phyloP scores from a whole-genome alignment of 2,329 filamentous ascomycete species.

The Talaromyces rugulosus region DNA sequence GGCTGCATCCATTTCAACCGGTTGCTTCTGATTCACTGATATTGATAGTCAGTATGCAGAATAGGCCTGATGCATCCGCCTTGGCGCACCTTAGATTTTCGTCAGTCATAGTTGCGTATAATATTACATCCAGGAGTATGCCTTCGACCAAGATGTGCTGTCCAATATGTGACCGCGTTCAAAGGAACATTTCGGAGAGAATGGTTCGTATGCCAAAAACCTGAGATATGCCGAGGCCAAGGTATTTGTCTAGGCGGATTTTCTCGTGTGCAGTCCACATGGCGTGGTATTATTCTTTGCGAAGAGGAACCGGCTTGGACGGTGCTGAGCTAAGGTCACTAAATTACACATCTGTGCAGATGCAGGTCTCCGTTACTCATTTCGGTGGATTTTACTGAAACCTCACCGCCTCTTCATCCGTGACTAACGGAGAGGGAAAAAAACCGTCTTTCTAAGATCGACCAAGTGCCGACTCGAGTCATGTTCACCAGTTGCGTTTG shows the following conservation, averaged over 20 bases:
- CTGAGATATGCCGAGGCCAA: background rate
- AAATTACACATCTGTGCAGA: slow-evolving; percentile 6
- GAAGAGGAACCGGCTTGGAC: background rate
- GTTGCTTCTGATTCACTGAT: background rate
- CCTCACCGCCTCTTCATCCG: slow-evolving; percentile 10
- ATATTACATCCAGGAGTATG: background rate
- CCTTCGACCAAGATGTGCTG: background rate
- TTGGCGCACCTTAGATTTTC: background rate
- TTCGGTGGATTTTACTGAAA: slow-evolving; percentile 1
- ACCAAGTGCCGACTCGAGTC: background rate
- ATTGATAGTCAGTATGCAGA: background rate
- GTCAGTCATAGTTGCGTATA: background rate
- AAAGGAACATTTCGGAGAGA: background rate
- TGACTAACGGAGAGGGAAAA: background rate
- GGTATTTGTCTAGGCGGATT: background rate
- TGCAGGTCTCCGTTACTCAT: slow-evolving; percentile 11
- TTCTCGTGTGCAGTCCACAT: background rate
- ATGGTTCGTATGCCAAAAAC: background rate
- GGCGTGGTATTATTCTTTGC: background rate
- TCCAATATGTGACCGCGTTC: background rate
- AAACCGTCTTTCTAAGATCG: background rate
- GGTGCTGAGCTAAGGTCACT: slow-evolving; percentile 4
- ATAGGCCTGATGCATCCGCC: background rate
- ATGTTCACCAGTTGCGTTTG: background rate
- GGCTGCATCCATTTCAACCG: background rate